Base-by-base conservation (phyloP, 2,329 filamentous ascomycete species). In the Fusarium paranaense region DNA sequence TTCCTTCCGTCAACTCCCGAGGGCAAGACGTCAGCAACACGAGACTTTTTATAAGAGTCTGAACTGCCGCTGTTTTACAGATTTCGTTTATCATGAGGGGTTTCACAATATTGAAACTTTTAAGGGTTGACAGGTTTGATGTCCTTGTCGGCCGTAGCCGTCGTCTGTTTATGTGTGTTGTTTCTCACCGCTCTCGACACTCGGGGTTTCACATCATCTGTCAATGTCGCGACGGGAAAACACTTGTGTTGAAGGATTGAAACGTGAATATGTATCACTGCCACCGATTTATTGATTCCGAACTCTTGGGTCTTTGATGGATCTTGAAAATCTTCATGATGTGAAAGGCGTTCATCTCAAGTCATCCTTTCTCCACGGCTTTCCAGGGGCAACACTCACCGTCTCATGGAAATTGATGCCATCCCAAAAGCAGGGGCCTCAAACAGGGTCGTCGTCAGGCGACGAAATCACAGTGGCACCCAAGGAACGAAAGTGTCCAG, bases 361-460 rank as follows among this genome's bases (percentile, higher is more conserved):
- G 20, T 30, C 56, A n/a, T 33, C 50, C 5, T 14, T n/a, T 57
- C 54, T 57, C 32, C 33, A 37, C 10, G 45, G 22, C 10, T 7
- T 22, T 13, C 25, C 6, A 37, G 59, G 59, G 42, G 20, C 20
- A 62, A 35, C 30, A 30, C 42, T 60, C 37, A 54, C 32, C 40
- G 57, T 66, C 64, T 66, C 63, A 66, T 32, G 22, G 63, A 66
- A 61, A 66, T 66, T 47, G 35, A 57, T 35, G 42, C 30, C 33
- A 62, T 63, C 42, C 57, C 5, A 30, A 25, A 52, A 13, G 50
- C 70, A 70, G 56, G 67, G 64, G 54, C 56, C 45, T 73, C 68
- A 71, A 66, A 72, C 67, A 61, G 18, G 25, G 30, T 45, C 37
- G 54, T 40, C 40, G 47, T 66, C 62, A 58, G 66, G 38, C 32